Base-by-base conservation (phyloP, 2,329 filamentous ascomycete genomes). In the Fusarium euwallaceae region DNA sequence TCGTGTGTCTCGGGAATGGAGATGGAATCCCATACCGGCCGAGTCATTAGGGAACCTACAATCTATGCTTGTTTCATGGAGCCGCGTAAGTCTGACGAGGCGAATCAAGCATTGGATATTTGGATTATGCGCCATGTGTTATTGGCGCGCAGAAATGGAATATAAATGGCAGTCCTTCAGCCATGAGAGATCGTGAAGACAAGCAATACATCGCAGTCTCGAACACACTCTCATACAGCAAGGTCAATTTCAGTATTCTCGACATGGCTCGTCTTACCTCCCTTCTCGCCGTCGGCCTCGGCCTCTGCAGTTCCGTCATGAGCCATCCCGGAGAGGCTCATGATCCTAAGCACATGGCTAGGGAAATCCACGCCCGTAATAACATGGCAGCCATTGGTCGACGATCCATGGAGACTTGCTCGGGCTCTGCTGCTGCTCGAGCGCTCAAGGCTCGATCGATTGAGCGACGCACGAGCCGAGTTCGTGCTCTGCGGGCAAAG, bases 271-370 rank as follows among this genome's bases (percentile, higher is more conserved):
- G 32, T 14, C 55, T 58, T 4, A 37, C 14, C 20, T 10, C 32
- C 6, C 55, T 58, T 24, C 32, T 36, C 55, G 8, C 55, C 8
- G 20, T 36, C 9, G 20, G 32, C n/a, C 29, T 58, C 9, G 5
- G 20, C 29, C 32, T 58, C 14, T 37, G 32, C n/a, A 37, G 20
- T 24, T 36, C 34, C 24, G 58, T 61, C 12, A 29, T 24, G 22
- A 12, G 58, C 39, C 58, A 61, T 14, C 58, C 58, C 22, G 58
- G 58, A 14, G 58, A 61, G 22, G 36, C 58, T 14, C 58, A 61
- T 14, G 37, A 43, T 17, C 58, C 39, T 14, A 17, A 32, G 11
- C 22, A 61, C 16, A 61, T 61, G 58, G 58, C 58, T 10, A 61
- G 22, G 58, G 24, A 41, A 16, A 24, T 61, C 37, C 22, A 27